These are phyloP conservation scores for Achaetomiella virescens DNA, from an alignment of 495 filamentous ascomycete species.

Conservation along the genomic window DNA sequence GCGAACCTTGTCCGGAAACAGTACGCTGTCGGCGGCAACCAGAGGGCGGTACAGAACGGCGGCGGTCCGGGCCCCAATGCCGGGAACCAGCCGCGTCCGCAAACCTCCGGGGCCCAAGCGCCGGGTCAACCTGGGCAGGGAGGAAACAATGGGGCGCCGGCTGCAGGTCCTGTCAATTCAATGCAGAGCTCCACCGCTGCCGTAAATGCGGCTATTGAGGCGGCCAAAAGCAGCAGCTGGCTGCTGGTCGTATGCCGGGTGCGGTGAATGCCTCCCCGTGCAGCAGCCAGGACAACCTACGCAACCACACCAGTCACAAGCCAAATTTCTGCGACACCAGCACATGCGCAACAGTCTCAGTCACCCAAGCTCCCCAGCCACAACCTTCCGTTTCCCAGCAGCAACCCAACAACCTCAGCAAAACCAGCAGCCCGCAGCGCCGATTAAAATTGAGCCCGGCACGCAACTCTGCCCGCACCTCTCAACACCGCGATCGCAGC, in stretches of 20 bases:
- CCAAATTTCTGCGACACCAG: conserved; percentile 22
- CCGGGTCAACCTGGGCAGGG: conserved; percentile 3
- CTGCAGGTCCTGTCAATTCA: conserved; percentile 14
- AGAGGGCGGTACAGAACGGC: conserved; percentile 19
- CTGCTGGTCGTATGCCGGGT: conserved; percentile 26
- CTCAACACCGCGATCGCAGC: conserved; percentile 43
- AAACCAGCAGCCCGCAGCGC: conserved; percentile 19
- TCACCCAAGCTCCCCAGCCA: conserved; percentile 11
- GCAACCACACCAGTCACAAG: conserved; percentile 15
- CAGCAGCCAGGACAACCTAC: conserved; percentile 10
- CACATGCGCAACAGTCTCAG: conserved; percentile 19
- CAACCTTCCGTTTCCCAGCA: conserved; percentile 6
- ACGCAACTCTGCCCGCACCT: conserved; percentile 33
- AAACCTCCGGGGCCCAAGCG: background rate
- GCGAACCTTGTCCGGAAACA: conserved; percentile 30
- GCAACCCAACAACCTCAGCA: conserved; percentile 14
- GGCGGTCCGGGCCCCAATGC: conserved; percentile 6
- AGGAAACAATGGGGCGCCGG: background rate
- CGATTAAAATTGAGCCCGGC: conserved; percentile 38
- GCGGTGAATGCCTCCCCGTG: conserved; percentile 16
- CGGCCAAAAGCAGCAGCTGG: conserved; percentile 47
- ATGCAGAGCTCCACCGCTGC: conserved; percentile 32
- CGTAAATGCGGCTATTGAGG: conserved; percentile 47
- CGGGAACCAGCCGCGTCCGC: conserved; percentile 16
- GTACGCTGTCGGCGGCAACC: conserved; percentile 13